Evolutionary conservation across 495 filamentous ascomycete genomes (phyloP), one percentile per base, ranked within the genome.

Genomic region (Chaetomium cochliodes): DNA sequence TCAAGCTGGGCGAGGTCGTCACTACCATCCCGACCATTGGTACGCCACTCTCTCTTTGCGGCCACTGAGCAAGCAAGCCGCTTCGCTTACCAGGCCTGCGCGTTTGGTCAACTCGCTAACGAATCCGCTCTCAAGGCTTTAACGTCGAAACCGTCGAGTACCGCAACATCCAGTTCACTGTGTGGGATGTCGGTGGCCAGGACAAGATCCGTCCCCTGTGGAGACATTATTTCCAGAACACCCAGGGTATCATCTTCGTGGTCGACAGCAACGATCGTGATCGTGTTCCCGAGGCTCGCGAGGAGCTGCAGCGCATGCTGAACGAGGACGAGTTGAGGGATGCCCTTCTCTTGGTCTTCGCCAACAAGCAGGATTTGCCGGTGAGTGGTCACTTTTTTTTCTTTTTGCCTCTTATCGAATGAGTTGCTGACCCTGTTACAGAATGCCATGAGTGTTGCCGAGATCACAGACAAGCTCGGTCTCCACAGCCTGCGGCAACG

Each of bases 221-320:
- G 94, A 90, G 94, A 83, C 94, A 99, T 84, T 99, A 99, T 81
- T 99, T 97, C 90, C 94, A 99, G 85, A 99, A 99, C 83, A 99
- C 94, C 68, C 94, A 99, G 82, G 94, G 94, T 80, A 98, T 99
- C 84, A 99, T 99, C 83, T 99, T 99, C 86, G 94, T 99, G 67
- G 96, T 99, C 73, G 94, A 99, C 81, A 96, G 92, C 88, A 99
- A 99, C 79, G 94, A 99, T 87, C 92, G 94, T 71, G 94, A 99
- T 79, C 94, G 94, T 96, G 87, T 99, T 68, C 90, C 92, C 76
- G 94, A 99, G 87, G 94, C 94, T 70, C 91, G 96, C 52, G 94
- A 98, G 84, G 94, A 99, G 80, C 86, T 99, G 79, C 96, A 99
- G 85, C 92, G 94, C 78, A 99, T 99, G 96, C 84, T 99, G 85